Evolutionary conservation across 352 stramenopile species (phyloP).

Genomic region (Aphanomyces astaci): DNA sequence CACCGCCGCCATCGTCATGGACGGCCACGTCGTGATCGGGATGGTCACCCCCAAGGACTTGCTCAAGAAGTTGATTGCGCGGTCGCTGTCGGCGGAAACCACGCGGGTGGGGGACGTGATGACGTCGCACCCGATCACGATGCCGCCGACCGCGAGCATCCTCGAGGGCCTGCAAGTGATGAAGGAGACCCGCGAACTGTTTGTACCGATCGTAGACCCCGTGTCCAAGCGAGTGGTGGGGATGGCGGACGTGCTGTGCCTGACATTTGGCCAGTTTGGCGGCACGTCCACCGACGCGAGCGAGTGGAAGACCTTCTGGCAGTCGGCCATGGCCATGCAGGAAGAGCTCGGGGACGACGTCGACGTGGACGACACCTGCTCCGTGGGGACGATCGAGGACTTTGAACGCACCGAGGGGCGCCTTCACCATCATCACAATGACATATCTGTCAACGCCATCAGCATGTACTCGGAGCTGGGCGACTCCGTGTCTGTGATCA

Average conservation of each 20-base stretch:
- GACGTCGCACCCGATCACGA: slow-evolving; percentile 70
- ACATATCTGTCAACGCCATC: neutral
- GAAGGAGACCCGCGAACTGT: slow-evolving; percentile 75
- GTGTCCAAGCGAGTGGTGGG: slow-evolving; percentile 55
- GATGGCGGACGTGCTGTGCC: slow-evolving; percentile 81
- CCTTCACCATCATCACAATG: no score
- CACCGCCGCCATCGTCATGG: slow-evolving; percentile 76
- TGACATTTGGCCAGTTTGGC: slow-evolving; percentile 84
- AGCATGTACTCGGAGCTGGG: slow-evolving; percentile 74
- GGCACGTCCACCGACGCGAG: slow-evolving; percentile 66
- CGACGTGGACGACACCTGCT: slow-evolving; percentile 68
- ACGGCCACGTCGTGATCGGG: slow-evolving; percentile 54
- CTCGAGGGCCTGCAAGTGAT: slow-evolving; percentile 78
- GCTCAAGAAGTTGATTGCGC: slow-evolving; percentile 78
- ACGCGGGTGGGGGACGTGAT: slow-evolving; percentile 80
- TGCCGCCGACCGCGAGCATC: slow-evolving; percentile 68
- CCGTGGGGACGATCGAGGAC: slow-evolving; percentile 83
- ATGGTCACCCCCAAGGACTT: slow-evolving; percentile 84
- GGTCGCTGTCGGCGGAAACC: slow-evolving; percentile 61
- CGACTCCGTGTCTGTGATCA: slow-evolving; percentile 82
- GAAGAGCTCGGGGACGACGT: slow-evolving; percentile 73
- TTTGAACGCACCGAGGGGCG: slow-evolving; percentile 79
- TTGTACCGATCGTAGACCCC: slow-evolving; percentile 75
- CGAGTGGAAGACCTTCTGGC: slow-evolving; percentile 85
- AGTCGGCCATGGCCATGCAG: slow-evolving; percentile 79